A percentile compares a stretch with the other conserved stretches of the same genome.
These are phyloP conservation scores for Aquilaria yunnanensis DNA, from an alignment of 345 rosid species.

Conservation along the genomic window DNA sequence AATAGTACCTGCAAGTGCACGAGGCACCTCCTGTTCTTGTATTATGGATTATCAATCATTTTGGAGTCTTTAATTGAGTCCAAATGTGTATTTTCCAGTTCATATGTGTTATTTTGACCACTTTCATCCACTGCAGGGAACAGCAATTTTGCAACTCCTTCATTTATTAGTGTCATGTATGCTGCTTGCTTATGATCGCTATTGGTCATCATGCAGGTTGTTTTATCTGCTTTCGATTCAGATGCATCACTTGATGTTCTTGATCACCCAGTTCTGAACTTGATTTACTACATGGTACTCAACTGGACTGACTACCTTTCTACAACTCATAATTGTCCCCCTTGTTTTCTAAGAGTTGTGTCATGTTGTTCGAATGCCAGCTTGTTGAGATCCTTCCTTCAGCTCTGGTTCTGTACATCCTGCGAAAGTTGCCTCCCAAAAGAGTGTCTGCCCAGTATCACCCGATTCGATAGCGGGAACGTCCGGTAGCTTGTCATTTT, in stretches of 20 bases:
- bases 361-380: slow-evolving; percentile 34
- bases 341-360: slow-evolving; percentile 2
- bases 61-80: not conserved
- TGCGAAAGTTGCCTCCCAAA: slow-evolving; percentile 94
- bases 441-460: slow-evolving; percentile 91
- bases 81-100: not conserved
- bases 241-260: slow-evolving; percentile 81
- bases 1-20: not conserved
- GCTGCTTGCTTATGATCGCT: not conserved
- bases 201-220: slow-evolving; percentile 39
- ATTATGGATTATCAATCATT: not conserved
- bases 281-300: slow-evolving; percentile 85
- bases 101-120: not conserved
- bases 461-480: slow-evolving; percentile 53
- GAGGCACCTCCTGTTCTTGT: not conserved
- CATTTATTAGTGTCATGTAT: slow-evolving; percentile 3
- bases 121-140: not conserved
- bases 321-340: not conserved
- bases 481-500: slow-evolving; percentile 6
- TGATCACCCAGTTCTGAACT: slow-evolving; percentile 87
- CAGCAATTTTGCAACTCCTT: not conserved
- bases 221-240: slow-evolving; percentile 71
- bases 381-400: slow-evolving; percentile 96
- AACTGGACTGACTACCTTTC: not conserved
- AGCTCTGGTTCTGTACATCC: slow-evolving; percentile 80